Evolutionary conservation across 495 filamentous ascomycete genomes (phyloP), one percentile per base, ranked within the genome.

Genomic region (Xylaria venustula): DNA sequence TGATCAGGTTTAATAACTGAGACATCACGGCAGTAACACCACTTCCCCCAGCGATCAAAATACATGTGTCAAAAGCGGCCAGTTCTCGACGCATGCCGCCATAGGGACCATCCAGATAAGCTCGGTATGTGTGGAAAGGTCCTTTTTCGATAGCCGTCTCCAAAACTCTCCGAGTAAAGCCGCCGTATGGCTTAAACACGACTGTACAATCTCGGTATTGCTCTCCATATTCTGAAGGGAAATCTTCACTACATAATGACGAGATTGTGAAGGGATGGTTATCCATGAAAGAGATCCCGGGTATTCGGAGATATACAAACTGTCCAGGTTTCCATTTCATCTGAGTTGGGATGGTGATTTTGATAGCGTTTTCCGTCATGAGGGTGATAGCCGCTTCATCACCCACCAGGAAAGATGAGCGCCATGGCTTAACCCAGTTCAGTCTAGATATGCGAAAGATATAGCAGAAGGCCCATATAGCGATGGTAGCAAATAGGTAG

Each of bases 261-360:
- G 94, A 88, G 53, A 98, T 92, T 4, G 93, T 98, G 73, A 98
- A 98, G 3, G 93, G 93, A 61, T 98, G 93, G 65, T 93, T 97
- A 66, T 97, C 89, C 64, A 96, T 85, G 26, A 94, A 69, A 0
- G 90, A 91, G 63, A 98, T 91, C 2, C 90, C 89, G 0, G 93
- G 93, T 86, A 98, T 93, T 47, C 94, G 85, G 9, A 98, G 80
- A 67, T 97, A 98, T 23, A 98, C 90, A 63, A 93, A 97, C 72
- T 98, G 93, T 17, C 93, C 94, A 5, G 93, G 92, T 65, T 85
- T 86, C 93, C 93, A 98, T 62, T 83, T 87, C 84, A 97, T 89
- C 69, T 92, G 88, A 6, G 93, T 97, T 0, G 93, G 90, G 28
- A 98, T 87, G 2, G 93, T 97, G 57, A 98, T 83, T 66, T 97